phyloP scores from a whole-genome alignment of 441 rosid species.

The Populus hybrid region DNA sequence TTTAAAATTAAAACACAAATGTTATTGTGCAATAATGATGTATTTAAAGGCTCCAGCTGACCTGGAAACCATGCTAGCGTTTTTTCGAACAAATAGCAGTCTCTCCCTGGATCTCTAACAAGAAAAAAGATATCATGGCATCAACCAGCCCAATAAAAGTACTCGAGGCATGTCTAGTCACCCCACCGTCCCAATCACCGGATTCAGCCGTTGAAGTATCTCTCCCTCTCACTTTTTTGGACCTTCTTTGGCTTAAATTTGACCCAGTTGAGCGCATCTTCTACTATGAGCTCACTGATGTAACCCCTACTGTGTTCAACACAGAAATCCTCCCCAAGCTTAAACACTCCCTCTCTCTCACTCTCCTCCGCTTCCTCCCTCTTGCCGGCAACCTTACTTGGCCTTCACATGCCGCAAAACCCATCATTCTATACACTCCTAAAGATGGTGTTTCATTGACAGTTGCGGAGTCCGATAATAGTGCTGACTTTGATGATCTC shows the following conservation, averaged over 20 bases:
- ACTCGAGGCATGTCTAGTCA: not conserved
- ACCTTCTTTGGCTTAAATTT: not conserved
- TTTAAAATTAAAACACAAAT: too few species aligned
- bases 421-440: constrained; percentile 10
- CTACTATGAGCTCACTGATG: not conserved
- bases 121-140: not conserved
- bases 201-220: not conserved
- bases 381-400: constrained; percentile 22
- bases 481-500: constrained; percentile 9
- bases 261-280: not conserved
- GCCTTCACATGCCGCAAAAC: constrained; percentile 15
- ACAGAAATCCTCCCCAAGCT: not conserved
- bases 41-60: too few species aligned
- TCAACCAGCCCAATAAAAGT: not conserved
- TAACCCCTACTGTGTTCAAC: not conserved
- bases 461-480: constrained; percentile 13
- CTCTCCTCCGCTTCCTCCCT: constrained; percentile 25
- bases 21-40: too few species aligned
- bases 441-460: constrained; percentile 12
- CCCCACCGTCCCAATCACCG: not conserved
- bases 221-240: constrained; percentile 3
- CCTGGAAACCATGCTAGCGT: too few species aligned
- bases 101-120: not conserved
- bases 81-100: too few species aligned
- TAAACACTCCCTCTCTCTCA: constrained; percentile 12